These are phyloP conservation scores for Priceomyces melissophilus DNA, from an alignment of 805 yeast genomes.

Conservation along the genomic window DNA sequence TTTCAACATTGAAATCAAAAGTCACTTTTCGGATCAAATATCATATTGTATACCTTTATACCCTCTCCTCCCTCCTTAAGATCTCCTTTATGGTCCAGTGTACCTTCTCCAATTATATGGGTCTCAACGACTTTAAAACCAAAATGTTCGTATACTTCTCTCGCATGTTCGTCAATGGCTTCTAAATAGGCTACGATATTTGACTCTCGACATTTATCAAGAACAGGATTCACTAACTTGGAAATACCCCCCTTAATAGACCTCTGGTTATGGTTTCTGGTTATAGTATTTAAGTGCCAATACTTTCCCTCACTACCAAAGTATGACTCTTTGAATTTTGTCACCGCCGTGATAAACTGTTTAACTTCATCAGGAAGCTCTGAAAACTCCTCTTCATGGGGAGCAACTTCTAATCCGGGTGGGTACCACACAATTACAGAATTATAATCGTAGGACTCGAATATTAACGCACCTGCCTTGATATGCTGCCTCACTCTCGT, in stretches of 20 bases:
- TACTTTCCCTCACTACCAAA: constrained; percentile 1
- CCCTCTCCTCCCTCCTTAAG: constrained; percentile 1
- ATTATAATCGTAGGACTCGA: constrained; percentile 6
- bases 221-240: constrained; percentile 3
- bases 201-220: constrained; percentile 3
- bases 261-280: constrained; percentile 5
- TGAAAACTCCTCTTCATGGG: background rate
- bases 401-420: constrained; percentile 4
- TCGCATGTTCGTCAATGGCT: constrained; percentile 7
- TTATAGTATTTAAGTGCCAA: constrained; percentile 9
- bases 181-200: constrained; percentile 6
- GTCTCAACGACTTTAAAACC: constrained; percentile 6
- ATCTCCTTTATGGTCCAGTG: background rate
- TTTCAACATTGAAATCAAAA: too few relatives aligned
- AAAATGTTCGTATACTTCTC: constrained; percentile 6
- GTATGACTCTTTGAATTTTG: background rate
- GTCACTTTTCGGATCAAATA: constrained; percentile 1
- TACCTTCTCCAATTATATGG: constrained; percentile 2
- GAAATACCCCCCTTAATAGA: constrained; percentile 6
- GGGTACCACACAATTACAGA: constrained; percentile 10
- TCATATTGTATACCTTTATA: background rate
- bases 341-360: background rate
- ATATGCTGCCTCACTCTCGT: constrained; percentile 1
- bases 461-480: constrained; percentile 3
- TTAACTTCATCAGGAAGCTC: background rate